A percentile compares a stretch with the other conserved stretches of the same genome.
These are phyloP conservation scores for Saturnispora bothae DNA, from an alignment of 805 yeast species.

Conservation along the genomic window DNA sequence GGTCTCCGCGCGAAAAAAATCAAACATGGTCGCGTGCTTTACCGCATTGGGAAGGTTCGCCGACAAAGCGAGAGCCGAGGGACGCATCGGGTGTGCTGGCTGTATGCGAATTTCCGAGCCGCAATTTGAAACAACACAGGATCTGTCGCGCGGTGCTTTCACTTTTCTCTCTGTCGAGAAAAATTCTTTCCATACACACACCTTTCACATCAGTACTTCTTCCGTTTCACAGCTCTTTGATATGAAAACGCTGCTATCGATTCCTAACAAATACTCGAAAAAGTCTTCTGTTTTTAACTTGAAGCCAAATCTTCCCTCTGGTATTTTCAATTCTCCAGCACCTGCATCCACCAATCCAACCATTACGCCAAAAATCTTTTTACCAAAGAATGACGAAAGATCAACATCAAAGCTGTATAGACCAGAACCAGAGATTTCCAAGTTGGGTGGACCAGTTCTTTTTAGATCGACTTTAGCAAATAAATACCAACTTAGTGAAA, in stretches of 20 bases:
- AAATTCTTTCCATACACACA: no score
- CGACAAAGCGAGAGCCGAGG: no score
- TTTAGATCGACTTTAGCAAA: conserved; percentile 20
- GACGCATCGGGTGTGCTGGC: no score
- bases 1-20: background rate
- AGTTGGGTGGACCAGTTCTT: conserved; percentile 21
- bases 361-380: conserved; percentile 27
- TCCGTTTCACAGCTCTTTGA: no score
- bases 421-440: conserved; percentile 28
- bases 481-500: conserved; percentile 19
- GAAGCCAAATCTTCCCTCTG: conserved; percentile 26
- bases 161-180: no score
- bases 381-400: conserved; percentile 12
- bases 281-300: conserved; percentile 29
- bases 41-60: background rate
- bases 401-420: conserved; percentile 24
- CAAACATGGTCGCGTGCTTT: background rate
- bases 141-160: no score
- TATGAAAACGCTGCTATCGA: no score
- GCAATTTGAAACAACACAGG: no score
- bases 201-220: no score
- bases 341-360: conserved; percentile 26
- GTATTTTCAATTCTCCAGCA: conserved; percentile 28
- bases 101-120: no score
- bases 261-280: conserved; percentile 24